Evolutionary conservation across 2,329 filamentous ascomycete species (phyloP).

Genomic region (Alternaria infectoria): DNA sequence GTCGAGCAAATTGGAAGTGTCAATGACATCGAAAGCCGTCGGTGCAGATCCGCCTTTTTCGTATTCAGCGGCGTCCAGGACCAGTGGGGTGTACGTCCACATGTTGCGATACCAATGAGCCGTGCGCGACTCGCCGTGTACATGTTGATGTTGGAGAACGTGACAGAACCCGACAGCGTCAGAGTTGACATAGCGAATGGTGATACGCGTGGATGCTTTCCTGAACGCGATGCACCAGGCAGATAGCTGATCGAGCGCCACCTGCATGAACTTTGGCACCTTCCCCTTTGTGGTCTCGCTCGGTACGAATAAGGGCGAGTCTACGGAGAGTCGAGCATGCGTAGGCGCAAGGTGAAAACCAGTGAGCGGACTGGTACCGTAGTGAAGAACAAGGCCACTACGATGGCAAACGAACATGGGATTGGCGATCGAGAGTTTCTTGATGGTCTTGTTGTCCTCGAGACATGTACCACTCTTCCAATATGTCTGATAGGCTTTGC

Average conservation of each 20-base stretch:
- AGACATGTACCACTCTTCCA: not conserved
- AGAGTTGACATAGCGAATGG: conserved; percentile 45
- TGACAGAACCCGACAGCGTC: not conserved
- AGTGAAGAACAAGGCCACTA: not conserved
- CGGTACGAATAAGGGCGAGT: not conserved
- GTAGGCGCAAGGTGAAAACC: not conserved
- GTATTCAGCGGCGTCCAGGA: conserved; percentile 55
- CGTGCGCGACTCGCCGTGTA: conserved; percentile 42
- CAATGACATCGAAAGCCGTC: conserved; percentile 61
- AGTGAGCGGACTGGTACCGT: not conserved
- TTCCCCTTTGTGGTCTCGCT: not conserved
- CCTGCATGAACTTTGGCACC: conserved; percentile 11
- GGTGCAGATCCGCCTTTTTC: conserved; percentile 44
- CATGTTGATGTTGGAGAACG: not conserved
- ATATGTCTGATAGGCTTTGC: not conserved
- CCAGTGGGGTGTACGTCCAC: conserved; percentile 49
- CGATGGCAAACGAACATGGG: not conserved
- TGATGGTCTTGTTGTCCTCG: not conserved
- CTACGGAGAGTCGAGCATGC: not conserved
- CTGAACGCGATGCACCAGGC: conserved; percentile 56
- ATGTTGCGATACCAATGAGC: conserved; percentile 54
- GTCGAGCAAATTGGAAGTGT: conserved; percentile 48
- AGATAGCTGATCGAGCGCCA: conserved; percentile 55
- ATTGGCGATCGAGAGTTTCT: not conserved
- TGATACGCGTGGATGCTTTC: conserved; percentile 35